phyloP scores from a whole-genome alignment of 2,329 filamentous ascomycete genomes.

The Aspergillus puulaauensis region DNA sequence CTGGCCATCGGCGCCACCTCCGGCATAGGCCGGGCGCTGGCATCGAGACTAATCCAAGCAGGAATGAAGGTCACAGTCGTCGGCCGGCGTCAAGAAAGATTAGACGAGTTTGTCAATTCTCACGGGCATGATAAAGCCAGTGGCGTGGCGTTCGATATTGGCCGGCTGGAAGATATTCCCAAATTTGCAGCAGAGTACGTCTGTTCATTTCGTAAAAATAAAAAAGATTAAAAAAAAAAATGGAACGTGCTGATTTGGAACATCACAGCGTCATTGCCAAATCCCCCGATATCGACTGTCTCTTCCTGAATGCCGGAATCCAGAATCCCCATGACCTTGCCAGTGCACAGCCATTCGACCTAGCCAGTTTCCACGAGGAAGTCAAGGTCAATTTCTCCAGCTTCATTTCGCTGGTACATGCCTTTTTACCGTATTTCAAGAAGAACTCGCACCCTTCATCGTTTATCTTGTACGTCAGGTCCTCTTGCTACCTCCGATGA shows the following conservation, averaged over 20 bases:
- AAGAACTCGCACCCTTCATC: slow-evolving; percentile 17
- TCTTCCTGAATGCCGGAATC: slow-evolving; percentile 48
- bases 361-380: slow-evolving; percentile 39
- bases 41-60: slow-evolving; percentile 2
- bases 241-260: too few relatives aligned
- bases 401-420: neutral
- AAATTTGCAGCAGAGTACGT: slow-evolving; percentile 34
- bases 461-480: slow-evolving; percentile 1
- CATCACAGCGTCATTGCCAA: neutral
- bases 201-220: too few relatives aligned
- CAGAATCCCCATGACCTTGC: slow-evolving; percentile 52
- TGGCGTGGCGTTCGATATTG: slow-evolving; percentile 49
- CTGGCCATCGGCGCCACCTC: slow-evolving; percentile 58
- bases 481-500: neutral
- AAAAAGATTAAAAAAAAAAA: too few relatives aligned
- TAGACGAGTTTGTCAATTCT: slow-evolving; percentile 49
- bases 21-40: slow-evolving; percentile 54
- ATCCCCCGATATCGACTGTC: slow-evolving; percentile 54
- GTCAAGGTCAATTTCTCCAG: slow-evolving; percentile 5
- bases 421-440: slow-evolving; percentile 28
- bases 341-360: too few relatives aligned
- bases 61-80: slow-evolving; percentile 57
- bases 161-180: slow-evolving; percentile 43
- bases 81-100: slow-evolving; percentile 53
- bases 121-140: slow-evolving; percentile 46